Base-by-base conservation (phyloP, 2,329 filamentous ascomycete species). In the Rhynchosporium graminicola region DNA sequence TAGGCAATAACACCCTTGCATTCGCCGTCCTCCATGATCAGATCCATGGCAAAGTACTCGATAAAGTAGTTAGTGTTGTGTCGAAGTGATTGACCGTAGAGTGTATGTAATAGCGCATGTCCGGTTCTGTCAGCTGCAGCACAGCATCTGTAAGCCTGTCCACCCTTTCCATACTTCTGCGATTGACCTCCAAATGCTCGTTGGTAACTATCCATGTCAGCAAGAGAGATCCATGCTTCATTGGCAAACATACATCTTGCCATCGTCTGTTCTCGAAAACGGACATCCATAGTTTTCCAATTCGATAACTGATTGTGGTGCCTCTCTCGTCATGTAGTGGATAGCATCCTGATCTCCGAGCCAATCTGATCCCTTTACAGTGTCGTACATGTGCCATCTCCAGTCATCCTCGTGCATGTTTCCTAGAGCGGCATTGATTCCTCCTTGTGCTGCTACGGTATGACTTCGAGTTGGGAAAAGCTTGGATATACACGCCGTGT, bases 61-160 rank as follows among this genome's bases (percentile, higher is more conserved):
- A 99, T 97, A 81, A 99, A 98, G 85, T 97, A 99, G 83, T 97
- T 97, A 75, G 94, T 97, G 84, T 97, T 97, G 85, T 98, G 92
- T 76, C 91, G 85, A 65, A 98, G 86, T 59, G 93, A 97, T 82
- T 97, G 94, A 73, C 95, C 95, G 80, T 98, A 99, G 69, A 99
- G 90, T 31, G 95, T 99, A 85, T 99, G 95, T 58, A 99, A 87
- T 70, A 99, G 90, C 74, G 95, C 95, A 80, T 99, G 95, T 68
- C 95, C 95, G 67, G 95, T 98, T 84, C 94, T 86, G 78, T 99
- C 95, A 71, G 94, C 95, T 65, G 93, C 95, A 77, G 94, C 77
- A 96, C 84, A 92, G 96, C 66, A 68, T 80, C 95, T 87, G 85
- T 98, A 98, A 70, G 95, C 95, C 81, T 99, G 95, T 62, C 95